A percentile compares a stretch with the other conserved stretches of the same genome.
These are phyloP conservation scores for Daldinia caldariorum DNA, from an alignment of 495 filamentous ascomycete genomes.

Conservation along the genomic window DNA sequence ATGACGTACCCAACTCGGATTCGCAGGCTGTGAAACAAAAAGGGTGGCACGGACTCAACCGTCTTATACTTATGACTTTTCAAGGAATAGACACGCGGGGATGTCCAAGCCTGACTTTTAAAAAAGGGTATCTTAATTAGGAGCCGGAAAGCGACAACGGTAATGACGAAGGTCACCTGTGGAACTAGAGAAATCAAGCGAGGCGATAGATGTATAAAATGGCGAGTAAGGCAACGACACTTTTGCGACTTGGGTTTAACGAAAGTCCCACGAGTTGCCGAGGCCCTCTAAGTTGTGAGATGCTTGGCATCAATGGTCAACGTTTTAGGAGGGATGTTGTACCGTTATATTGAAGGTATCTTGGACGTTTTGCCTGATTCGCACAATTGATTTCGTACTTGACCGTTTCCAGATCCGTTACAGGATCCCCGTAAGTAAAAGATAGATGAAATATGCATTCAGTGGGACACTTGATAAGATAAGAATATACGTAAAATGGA, in stretches of 20 bases:
- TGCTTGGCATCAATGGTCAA: constrained; percentile 22
- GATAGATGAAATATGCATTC: neutral
- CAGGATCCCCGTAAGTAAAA: too few relatives aligned
- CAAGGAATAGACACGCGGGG: neutral
- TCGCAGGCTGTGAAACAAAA: neutral
- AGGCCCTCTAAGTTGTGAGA: constrained; percentile 36
- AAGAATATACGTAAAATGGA: neutral
- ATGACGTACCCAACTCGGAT: constrained; percentile 1
- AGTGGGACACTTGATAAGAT: constrained; percentile 1
- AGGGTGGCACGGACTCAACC: neutral
- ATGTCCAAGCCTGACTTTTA: constrained; percentile 14
- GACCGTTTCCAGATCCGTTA: constrained; percentile 3
- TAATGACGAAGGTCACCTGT: neutral
- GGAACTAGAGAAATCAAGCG: neutral
- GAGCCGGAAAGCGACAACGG: neutral
- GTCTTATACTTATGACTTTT: neutral
- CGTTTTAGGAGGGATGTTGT: too few relatives aligned
- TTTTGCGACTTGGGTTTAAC: constrained; percentile 26
- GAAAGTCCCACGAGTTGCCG: constrained; percentile 34
- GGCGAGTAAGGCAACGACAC: neutral
- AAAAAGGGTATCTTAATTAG: neutral
- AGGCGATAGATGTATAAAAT: neutral
- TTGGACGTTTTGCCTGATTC: too few relatives aligned
- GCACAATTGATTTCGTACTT: too few relatives aligned
- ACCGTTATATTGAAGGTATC: too few relatives aligned